A percentile compares a stretch with the other conserved stretches of the same genome.
phyloP scores from a whole-genome alignment of 306 rosid species.

The Lotus japonicus region DNA sequence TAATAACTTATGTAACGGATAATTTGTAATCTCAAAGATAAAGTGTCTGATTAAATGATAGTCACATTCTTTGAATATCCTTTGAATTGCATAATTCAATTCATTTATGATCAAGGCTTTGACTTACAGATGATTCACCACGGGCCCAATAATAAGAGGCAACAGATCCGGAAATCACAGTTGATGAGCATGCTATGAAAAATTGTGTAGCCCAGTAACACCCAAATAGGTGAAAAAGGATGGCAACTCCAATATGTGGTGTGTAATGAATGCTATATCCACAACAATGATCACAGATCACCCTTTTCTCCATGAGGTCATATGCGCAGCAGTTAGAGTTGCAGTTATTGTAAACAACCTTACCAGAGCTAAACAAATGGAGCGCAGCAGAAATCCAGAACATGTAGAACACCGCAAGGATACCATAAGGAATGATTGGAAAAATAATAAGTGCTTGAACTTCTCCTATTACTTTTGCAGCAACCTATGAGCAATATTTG shows the following conservation, averaged over 20 bases:
- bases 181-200: conserved; percentile 77
- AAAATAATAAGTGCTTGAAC: conserved; percentile 87
- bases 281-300: conserved; percentile 82
- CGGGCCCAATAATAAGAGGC: conserved; percentile 95
- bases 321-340: conserved; percentile 81
- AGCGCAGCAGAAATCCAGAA: conserved; percentile 94
- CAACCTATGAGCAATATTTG: conserved; percentile 53
- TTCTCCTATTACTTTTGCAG: conserved; percentile 98
- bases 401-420: conserved; percentile 89
- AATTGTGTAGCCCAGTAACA: conserved; percentile 95
- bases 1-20: conserved; percentile 1
- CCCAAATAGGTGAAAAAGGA: conserved; percentile 92
- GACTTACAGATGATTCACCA: conserved; percentile 82
- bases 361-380: conserved; percentile 90
- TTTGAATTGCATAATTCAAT: not conserved
- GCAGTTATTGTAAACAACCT: conserved; percentile 79
- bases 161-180: conserved; percentile 90
- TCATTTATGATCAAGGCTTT: conserved; percentile 12
- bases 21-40: not conserved
- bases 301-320: conserved; percentile 65
- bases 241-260: conserved; percentile 82
- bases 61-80: too few relatives aligned
- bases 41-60: not conserved
- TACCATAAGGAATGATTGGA: conserved; percentile 67
- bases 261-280: conserved; percentile 88